Conservation (phyloP, 2,329 filamentous ascomycete species). For the Alternaria gansuensis region DNA sequence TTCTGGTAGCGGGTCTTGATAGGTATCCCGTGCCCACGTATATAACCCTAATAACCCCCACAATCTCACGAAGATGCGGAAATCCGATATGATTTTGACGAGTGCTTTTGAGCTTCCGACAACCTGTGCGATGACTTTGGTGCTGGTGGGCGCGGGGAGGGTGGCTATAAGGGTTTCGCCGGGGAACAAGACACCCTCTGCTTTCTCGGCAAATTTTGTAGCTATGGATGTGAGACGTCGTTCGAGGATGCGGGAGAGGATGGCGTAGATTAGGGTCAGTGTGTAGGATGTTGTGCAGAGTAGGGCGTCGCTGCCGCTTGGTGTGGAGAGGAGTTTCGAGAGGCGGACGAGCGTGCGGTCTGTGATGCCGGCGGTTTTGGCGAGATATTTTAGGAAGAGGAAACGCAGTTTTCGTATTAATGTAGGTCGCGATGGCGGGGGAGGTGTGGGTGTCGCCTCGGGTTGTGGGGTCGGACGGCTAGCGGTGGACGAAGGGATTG, state of each 20-base stretch:
- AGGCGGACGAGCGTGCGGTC: constrained; percentile 50
- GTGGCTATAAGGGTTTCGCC: constrained; percentile 54
- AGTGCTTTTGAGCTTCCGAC: constrained; percentile 58
- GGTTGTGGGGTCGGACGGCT: constrained; percentile 18
- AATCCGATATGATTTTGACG: constrained; percentile 72
- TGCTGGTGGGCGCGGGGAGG: constrained; percentile 46
- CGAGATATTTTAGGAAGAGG: constrained; percentile 30
- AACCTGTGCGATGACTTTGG: constrained; percentile 47
- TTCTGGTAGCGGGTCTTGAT: constrained; percentile 36
- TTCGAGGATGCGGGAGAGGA: constrained; percentile 52
- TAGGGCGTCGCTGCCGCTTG: constrained; percentile 52
- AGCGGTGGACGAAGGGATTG: constrained; percentile 32
- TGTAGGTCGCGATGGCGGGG: constrained; percentile 15
- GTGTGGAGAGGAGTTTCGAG: constrained; percentile 52
- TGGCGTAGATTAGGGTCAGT: constrained; percentile 53
- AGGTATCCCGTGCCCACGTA: constrained; percentile 65
- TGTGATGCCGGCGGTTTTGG: constrained; percentile 33
- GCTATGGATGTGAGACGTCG: constrained; percentile 49
- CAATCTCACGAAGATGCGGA: constrained; percentile 75
- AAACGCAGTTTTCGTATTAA: constrained; percentile 27
- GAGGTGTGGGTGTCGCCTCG: constrained; percentile 20
- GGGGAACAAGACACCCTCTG: constrained; percentile 52
- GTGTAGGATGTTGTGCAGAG: constrained; percentile 58
- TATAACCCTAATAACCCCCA: constrained; percentile 81
- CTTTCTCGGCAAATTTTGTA: constrained; percentile 50